Evolutionary conservation across 805 yeast genomes (phyloP), one percentile per base, ranked within the genome.

Genomic region (Candida alai): DNA sequence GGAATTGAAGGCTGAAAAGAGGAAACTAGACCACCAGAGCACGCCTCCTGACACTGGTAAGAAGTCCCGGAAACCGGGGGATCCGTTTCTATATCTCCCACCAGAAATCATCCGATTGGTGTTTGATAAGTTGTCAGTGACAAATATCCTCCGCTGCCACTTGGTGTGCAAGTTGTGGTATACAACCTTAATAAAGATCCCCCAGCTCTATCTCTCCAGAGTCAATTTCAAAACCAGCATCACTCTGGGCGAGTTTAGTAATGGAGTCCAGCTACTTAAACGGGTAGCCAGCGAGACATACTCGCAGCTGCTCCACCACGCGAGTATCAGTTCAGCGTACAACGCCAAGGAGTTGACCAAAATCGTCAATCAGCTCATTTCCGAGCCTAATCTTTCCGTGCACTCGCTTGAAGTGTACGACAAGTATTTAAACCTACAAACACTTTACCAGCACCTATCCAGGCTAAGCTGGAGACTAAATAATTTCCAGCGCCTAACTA

Each of bases 131-230:
- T 35, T 62, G 5, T 40, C 56, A 1, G 34, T 57, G 5, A 48
- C 42, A 13, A 32, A 38, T 5, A 19, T 61, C 4, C 46, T 62
- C 7, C 25, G 36, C 6, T 59, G 63, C 28, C 70, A 53, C 37
- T 37, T 52, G 19, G 71, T 66, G 22, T 50, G 57, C 29, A 54
- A 44, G 36, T 24, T 20, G 11, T 66, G 72, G 72, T 57, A 64
- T 37, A 12, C 32, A 6, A 30, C 48, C 1, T 48, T 66, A 10
- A 42, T 46, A 4, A 29, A 34, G 1, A 40, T 65, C 1, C 64
- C 65, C 1, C 26, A 34, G 11, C 40, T 66, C 13, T 65, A 58
- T 39, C 28, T 32, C 3, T 23, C 39, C 3, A 41, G 43, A 2
- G 42, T 59, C 19, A 30, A 33, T 12, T 51, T 60, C 32, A 59